Percentiles rank a stretch among this genome's conserved stretches.
Conservation (phyloP, 305 asterid genomes). For the Fraxinus platypoda region DNA sequence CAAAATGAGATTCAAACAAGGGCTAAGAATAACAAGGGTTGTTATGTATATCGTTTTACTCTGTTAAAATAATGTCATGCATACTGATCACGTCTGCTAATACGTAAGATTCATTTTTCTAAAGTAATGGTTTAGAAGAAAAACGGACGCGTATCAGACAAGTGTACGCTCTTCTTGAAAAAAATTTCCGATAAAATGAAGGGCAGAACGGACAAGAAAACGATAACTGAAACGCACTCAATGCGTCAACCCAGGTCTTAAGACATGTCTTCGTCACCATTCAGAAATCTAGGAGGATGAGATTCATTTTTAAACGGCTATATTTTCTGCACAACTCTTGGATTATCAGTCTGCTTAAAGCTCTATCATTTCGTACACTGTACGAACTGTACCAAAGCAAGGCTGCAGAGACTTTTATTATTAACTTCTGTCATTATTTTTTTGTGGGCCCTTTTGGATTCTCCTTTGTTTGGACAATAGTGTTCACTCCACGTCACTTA, state of each 20-base stretch:
- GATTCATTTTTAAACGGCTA: slow-evolving; percentile 1
- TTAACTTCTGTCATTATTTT: not conserved
- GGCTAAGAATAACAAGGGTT: not conserved
- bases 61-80: not conserved
- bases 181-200: not conserved
- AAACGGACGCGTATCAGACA: not conserved
- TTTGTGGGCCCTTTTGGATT: not conserved
- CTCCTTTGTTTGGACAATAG: not conserved
- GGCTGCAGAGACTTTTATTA: not conserved
- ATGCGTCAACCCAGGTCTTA: not conserved
- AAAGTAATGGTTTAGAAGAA: not conserved
- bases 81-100: not conserved
- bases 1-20: not conserved
- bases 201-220: not conserved
- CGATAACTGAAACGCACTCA: not conserved
- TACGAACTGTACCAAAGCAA: not conserved
- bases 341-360: not conserved
- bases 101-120: not conserved
- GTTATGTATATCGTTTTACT: not conserved
- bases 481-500: not conserved
- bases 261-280: not conserved
- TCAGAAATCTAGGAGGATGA: not conserved
- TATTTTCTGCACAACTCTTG: not conserved
- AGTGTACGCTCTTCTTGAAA: not conserved
- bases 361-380: not conserved